These are phyloP conservation scores for Senecio squalidus DNA, from an alignment of 140 eudicot species.

Conservation along the genomic window DNA sequence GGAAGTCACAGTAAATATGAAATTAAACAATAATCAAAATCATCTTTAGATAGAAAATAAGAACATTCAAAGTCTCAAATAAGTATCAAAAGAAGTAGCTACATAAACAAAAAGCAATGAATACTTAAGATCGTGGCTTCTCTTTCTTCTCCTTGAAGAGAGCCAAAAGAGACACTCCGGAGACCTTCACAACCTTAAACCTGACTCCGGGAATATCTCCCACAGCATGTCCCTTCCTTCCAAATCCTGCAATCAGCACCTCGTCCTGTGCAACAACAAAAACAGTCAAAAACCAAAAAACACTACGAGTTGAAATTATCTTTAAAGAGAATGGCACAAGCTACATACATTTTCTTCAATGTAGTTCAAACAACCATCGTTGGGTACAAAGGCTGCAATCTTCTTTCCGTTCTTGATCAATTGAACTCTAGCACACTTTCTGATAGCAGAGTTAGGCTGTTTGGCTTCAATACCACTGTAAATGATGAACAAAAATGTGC, in stretches of 20 bases:
- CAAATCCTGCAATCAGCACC: conserved; percentile 89
- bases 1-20: too few species aligned
- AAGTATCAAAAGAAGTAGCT: not conserved
- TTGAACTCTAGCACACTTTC: conserved; percentile 84
- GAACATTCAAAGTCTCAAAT: conserved; percentile 7
- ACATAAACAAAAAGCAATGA: conserved; percentile 5
- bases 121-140: conserved; percentile 72
- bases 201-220: conserved; percentile 95
- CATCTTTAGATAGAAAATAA: conserved; percentile 8
- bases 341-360: conserved; percentile 62
- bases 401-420: conserved; percentile 74
- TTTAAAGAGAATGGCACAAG: not conserved
- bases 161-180: conserved; percentile 80
- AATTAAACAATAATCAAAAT: conserved; percentile 2
- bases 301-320: not conserved
- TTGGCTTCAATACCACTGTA: conserved; percentile 73
- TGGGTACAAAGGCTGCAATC: conserved; percentile 79
- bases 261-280: conserved; percentile 41
- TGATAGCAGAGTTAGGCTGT: conserved; percentile 76
- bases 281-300: not conserved
- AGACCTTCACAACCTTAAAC: conserved; percentile 86
- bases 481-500: not conserved
- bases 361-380: conserved; percentile 77
- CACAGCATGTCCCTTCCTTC: conserved; percentile 79
- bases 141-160: conserved; percentile 91